Percentiles rank a stretch among this genome's conserved stretches.
phyloP scores from a whole-genome alignment of 345 rosid species.

The Gossypium australe region DNA sequence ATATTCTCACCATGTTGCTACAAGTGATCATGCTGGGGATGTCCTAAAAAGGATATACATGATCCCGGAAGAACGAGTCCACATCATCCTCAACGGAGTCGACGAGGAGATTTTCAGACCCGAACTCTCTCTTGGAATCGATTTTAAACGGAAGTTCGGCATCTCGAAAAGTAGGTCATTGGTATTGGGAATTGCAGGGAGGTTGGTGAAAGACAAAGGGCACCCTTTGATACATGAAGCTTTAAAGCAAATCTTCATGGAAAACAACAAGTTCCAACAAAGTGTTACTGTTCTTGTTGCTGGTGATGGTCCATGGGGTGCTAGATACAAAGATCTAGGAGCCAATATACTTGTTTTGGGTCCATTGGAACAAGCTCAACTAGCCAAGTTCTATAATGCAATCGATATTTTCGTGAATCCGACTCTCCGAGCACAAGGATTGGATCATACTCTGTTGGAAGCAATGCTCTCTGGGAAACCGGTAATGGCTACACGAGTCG shows the following conservation, averaged over 20 bases:
- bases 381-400: slow-evolving; percentile 78
- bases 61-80: slow-evolving; percentile 92
- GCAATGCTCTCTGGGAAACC: slow-evolving; percentile 86
- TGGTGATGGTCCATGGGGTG: slow-evolving; percentile 93
- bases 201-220: slow-evolving; percentile 87
- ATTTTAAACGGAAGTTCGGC: slow-evolving; percentile 47
- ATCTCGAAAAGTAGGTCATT: slow-evolving; percentile 37
- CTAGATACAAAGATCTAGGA: slow-evolving; percentile 72
- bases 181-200: slow-evolving; percentile 80
- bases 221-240: slow-evolving; percentile 78
- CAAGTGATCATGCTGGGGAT: slow-evolving; percentile 91
- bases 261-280: slow-evolving; percentile 43
- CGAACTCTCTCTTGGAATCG: slow-evolving; percentile 41
- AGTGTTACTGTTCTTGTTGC: slow-evolving; percentile 59
- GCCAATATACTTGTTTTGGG: slow-evolving; percentile 63
- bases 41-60: slow-evolving; percentile 78
- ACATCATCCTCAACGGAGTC: slow-evolving; percentile 79
- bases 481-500: slow-evolving; percentile 71
- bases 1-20: slow-evolving; percentile 85
- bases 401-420: slow-evolving; percentile 84
- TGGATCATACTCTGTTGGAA: slow-evolving; percentile 85
- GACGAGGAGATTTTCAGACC: slow-evolving; percentile 65
- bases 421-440: slow-evolving; percentile 84
- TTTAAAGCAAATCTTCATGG: slow-evolving; percentile 51
- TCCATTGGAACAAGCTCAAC: slow-evolving; percentile 60